phyloP scores from a whole-genome alignment of 176 grass and related monocot species.

The Oryza meridionalis region DNA sequence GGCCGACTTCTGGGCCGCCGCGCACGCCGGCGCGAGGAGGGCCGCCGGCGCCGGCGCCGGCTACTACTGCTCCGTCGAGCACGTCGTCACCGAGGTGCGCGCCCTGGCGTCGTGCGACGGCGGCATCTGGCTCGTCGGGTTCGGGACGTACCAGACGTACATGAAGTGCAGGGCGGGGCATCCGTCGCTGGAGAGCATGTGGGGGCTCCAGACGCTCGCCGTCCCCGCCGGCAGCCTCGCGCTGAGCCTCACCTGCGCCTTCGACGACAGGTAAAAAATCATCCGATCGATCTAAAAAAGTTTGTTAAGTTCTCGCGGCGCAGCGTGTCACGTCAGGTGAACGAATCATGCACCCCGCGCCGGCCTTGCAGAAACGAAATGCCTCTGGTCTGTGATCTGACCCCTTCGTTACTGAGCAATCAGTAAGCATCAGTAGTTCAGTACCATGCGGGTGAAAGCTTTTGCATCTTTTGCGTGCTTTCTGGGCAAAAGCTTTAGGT shows the following conservation, averaged over 20 bases:
- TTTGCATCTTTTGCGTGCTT: slow-evolving; percentile 58
- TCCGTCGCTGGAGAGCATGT: slow-evolving; percentile 78
- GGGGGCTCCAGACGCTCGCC: slow-evolving; percentile 77
- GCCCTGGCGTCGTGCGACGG: slow-evolving; percentile 37
- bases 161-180: slow-evolving; percentile 67
- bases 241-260: slow-evolving; percentile 72
- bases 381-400: slow-evolving; percentile 13
- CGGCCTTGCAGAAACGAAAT: slow-evolving; percentile 33
- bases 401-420: slow-evolving; percentile 31
- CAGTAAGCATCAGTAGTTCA: neutral
- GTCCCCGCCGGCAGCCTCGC: slow-evolving; percentile 64
- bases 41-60: neutral
- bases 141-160: slow-evolving; percentile 76
- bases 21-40: slow-evolving; percentile 25
- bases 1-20: slow-evolving; percentile 63
- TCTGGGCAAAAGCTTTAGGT: slow-evolving; percentile 43
- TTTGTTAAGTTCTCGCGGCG: slow-evolving; percentile 6
- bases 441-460: slow-evolving; percentile 30
- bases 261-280: slow-evolving; percentile 81
- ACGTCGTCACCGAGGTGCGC: slow-evolving; percentile 71
- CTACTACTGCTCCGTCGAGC: slow-evolving; percentile 76
- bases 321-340: slow-evolving; percentile 45
- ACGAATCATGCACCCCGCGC: slow-evolving; percentile 8
- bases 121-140: slow-evolving; percentile 70
- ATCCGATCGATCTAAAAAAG: slow-evolving; percentile 23